These are phyloP conservation scores for Bruguiera sexangula DNA, from an alignment of 345 rosid genomes.

Conservation along the genomic window DNA sequence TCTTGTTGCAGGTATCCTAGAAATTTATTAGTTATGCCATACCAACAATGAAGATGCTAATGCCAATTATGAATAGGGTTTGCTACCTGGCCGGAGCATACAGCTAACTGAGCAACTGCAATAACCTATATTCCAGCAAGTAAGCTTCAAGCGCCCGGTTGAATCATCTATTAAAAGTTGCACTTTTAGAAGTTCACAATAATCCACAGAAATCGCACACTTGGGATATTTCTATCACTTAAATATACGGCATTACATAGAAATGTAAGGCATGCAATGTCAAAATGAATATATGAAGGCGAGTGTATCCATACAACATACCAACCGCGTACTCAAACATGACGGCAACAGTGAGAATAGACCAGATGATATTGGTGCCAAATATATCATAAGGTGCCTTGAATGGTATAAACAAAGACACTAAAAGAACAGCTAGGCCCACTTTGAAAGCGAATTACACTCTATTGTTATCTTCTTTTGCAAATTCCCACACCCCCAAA, in stretches of 20 bases:
- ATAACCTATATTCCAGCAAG: too few species aligned
- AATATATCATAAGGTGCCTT: slow-evolving; percentile 55
- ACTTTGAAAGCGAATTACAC: slow-evolving; percentile 59
- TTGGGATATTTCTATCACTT: background rate
- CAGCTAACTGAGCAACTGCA: slow-evolving; percentile 35
- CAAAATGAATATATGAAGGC: background rate
- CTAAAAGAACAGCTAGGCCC: slow-evolving; percentile 59
- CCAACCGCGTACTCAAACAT: slow-evolving; percentile 73
- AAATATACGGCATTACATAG: background rate
- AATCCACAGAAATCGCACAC: background rate
- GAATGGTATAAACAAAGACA: slow-evolving; percentile 55
- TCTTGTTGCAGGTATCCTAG: background rate
- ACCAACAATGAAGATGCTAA: slow-evolving; percentile 62
- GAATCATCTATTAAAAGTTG: slow-evolving; percentile 67
- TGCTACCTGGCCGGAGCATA: slow-evolving; percentile 35
- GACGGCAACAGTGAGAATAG: slow-evolving; percentile 68
- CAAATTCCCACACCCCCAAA: slow-evolving; percentile 50
- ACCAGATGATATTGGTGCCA: slow-evolving; percentile 62
- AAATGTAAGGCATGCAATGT: background rate
- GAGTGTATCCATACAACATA: slow-evolving; percentile 16
- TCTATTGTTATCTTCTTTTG: slow-evolving; percentile 48
- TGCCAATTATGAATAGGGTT: slow-evolving; percentile 61
- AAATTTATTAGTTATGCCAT: background rate
- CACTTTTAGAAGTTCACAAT: slow-evolving; percentile 30
- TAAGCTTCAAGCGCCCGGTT: slow-evolving; percentile 33